Base-by-base conservation (phyloP, 1,139 yeast genomes). In the Wickerhamomyces sp. region DNA sequence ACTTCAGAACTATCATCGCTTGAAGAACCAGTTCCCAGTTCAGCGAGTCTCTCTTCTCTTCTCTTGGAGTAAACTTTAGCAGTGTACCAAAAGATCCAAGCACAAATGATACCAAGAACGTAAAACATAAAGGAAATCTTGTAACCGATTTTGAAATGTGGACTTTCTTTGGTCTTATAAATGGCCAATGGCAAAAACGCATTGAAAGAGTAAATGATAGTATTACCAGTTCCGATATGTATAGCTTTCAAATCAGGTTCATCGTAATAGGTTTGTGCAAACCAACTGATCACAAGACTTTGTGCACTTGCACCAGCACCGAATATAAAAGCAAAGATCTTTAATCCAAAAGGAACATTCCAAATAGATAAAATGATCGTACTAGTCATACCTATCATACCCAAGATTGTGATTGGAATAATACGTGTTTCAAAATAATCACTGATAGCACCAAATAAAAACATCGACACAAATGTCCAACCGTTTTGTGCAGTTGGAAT, bases 401-500 rank as follows among this genome's bases (percentile, higher is more conserved):
- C 26, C 21, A 25, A 18, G 8, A 26, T 16, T 8, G 27, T 22
- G 10, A 36, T 26, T 10, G 23, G 22, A 9, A 31, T 21, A n/a
- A 21, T n/a, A 20, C 39, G 24, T 12, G 30, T 34, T 4, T 16
- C 19, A 11, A 14, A 12, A n/a, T 30, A 30, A 30, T 33, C 39
- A 26, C 31, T 24, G 4, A 33, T 15, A 17, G 32, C 30, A 27
- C 34, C 26, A 18, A 24, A 26, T 8, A 31, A 14, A 17, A 36
- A 27, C 6, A 16, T 7, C n/a, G 26, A 7, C n/a, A 36, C 36
- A 17, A 36, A 28, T 2, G 27, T 28, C 31, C 28, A 30, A 16
- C 35, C 39, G 16, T 30, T 25, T 17, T 27, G 59, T 21, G 42
- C 46, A 15, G 54, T 49, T 13, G 55, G 53, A 19, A 45, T 40